A percentile compares a stretch with the other conserved stretches of the same genome.
Conservation (phyloP, 2,329 filamentous ascomycete genomes). For the Exophiala dermatitidis region DNA sequence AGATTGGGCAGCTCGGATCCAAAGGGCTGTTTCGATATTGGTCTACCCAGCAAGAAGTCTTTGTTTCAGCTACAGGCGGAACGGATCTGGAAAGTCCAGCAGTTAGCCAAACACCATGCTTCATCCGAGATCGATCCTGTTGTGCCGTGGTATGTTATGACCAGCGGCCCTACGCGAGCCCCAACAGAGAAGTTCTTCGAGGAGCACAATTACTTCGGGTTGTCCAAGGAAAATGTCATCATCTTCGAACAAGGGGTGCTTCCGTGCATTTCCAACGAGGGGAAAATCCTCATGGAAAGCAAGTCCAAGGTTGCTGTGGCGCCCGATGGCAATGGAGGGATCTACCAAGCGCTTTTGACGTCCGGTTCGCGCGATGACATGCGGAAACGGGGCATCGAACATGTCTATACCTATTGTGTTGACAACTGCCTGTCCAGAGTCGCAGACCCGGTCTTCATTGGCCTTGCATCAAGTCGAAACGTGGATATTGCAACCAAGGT, state of each 20-base stretch:
- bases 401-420: conserved; percentile 96
- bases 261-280: conserved; percentile 94
- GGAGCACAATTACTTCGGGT: conserved; percentile 82
- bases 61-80: conserved; percentile 97
- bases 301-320: conserved; percentile 89
- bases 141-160: conserved; percentile 99
- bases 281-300: conserved; percentile 89
- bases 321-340: conserved; percentile 92
- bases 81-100: conserved; percentile 78
- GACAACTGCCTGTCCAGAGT: conserved; percentile 99
- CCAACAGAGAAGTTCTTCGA: conserved; percentile 93
- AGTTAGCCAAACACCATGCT: conserved; percentile 65
- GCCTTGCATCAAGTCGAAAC: conserved; percentile 77
- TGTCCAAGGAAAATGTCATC: conserved; percentile 74
- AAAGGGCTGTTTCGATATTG: conserved; percentile 97
- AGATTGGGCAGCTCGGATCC: conserved; percentile 88
- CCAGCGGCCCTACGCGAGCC: conserved; percentile 82
- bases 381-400: conserved; percentile 79
- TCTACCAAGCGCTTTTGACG: conserved; percentile 83
- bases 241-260: conserved; percentile 97
- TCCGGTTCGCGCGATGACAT: conserved; percentile 80
- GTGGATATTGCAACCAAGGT: conserved; percentile 98
- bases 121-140: conserved; percentile 51
- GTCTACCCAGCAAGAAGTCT: conserved; percentile 83
- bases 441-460: conserved; percentile 92